These are phyloP conservation scores for Chenopodium formosanum DNA, from an alignment of 148 eudicot genomes.

Conservation along the genomic window DNA sequence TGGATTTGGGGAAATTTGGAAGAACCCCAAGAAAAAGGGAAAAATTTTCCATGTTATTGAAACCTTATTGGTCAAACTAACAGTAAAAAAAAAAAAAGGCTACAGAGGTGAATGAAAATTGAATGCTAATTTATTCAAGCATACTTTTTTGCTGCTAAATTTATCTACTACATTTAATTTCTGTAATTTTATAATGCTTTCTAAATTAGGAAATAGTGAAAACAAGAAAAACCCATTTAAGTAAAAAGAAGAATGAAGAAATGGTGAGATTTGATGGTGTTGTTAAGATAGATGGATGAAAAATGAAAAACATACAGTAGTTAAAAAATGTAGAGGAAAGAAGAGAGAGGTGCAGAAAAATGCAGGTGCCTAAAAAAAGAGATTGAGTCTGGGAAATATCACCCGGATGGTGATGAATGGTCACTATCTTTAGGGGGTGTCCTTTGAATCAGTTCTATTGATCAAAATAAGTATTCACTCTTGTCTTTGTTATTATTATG, in stretches of 20 bases:
- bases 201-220: not conserved
- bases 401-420: constrained; percentile 36
- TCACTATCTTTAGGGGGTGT: constrained; percentile 31
- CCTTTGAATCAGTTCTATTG: constrained; percentile 43
- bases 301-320: not conserved
- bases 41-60: not conserved
- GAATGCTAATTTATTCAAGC: not conserved
- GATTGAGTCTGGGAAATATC: constrained; percentile 32
- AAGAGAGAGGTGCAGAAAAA: not conserved
- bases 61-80: constrained; percentile 26
- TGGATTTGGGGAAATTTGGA: constrained; percentile 11
- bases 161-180: not conserved
- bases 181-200: not conserved
- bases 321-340: not conserved
- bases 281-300: not conserved
- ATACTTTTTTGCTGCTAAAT: not conserved
- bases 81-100: constrained; percentile 7
- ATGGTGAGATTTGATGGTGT: constrained; percentile 1
- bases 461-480: constrained; percentile 29
- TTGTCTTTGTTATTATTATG: constrained; percentile 27
- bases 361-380: constrained; percentile 26
- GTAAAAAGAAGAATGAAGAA: not conserved
- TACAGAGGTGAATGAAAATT: constrained; percentile 10
- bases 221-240: not conserved
- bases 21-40: not conserved